Percentiles rank a stretch among this genome's conserved stretches.
These are phyloP conservation scores for Pichia cactophila DNA, from an alignment of 1,139 yeast species.

Conservation along the genomic window DNA sequence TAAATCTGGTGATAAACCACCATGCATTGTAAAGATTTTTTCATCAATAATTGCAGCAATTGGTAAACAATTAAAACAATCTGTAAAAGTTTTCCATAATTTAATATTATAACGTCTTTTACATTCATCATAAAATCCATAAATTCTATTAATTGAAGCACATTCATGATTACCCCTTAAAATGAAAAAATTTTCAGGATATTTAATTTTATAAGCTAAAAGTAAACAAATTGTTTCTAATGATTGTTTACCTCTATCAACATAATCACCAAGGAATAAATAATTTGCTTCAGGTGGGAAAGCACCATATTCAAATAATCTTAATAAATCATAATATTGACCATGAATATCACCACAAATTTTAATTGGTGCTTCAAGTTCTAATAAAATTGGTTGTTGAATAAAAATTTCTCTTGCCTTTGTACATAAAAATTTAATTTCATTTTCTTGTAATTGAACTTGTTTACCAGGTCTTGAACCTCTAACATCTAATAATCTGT, in stretches of 20 bases:
- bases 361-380: conserved; percentile 94
- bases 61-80: conserved; percentile 95
- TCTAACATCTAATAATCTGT: conserved; percentile 92
- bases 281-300: conserved; percentile 99
- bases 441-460: conserved; percentile 87
- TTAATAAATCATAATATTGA: conserved; percentile 89
- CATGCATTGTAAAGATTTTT: conserved; percentile 97
- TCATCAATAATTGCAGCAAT: conserved; percentile 97
- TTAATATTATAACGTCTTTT: conserved; percentile 95
- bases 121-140: conserved; percentile 96
- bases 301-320: conserved; percentile 95
- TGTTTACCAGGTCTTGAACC: conserved; percentile 98
- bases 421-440: conserved; percentile 91
- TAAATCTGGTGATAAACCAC: conserved; percentile 94
- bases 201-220: conserved; percentile 91
- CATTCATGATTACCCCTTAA: conserved; percentile 96
- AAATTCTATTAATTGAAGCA: conserved; percentile 93
- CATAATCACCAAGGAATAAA: conserved; percentile 91
- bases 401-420: conserved; percentile 97
- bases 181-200: conserved; percentile 89
- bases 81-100: conserved; percentile 96
- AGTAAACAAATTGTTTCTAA: conserved; percentile 88
- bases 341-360: conserved; percentile 93
- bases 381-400: conserved; percentile 92
- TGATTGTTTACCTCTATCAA: conserved; percentile 96